Conservation (phyloP, 192 early-diverging fungal genomes). For the Backusella luteola region DNA sequence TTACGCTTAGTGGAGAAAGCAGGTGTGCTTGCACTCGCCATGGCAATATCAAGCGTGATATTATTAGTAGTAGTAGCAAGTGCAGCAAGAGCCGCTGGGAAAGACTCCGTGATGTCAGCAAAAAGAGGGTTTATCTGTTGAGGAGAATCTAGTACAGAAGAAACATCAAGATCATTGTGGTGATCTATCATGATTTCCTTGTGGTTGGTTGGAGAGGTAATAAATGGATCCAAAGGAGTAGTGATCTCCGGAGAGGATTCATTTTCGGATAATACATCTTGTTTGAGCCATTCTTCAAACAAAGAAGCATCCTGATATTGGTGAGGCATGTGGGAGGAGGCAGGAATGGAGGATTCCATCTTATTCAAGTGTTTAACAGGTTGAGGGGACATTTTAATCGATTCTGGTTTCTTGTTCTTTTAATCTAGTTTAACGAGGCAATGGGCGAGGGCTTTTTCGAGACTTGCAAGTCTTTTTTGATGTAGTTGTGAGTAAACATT, state of each 20-base stretch:
- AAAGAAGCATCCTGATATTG: slow-evolving; percentile 15
- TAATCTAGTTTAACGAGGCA: slow-evolving; percentile 7
- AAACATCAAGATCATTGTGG: slow-evolving; percentile 22
- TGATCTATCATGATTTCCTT: slow-evolving; percentile 9
- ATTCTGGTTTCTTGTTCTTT: neutral
- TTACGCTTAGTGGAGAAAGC: slow-evolving; percentile 5
- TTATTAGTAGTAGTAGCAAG: neutral
- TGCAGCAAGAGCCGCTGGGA: slow-evolving; percentile 16
- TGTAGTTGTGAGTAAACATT: slow-evolving; percentile 22
- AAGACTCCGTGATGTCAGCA: slow-evolving; percentile 5
- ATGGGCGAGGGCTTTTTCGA: slow-evolving; percentile 13
- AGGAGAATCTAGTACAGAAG: slow-evolving; percentile 25
- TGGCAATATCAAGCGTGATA: neutral
- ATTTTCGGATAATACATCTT: slow-evolving; percentile 35
- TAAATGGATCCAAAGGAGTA: slow-evolving; percentile 33
- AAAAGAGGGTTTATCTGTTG: slow-evolving; percentile 2
- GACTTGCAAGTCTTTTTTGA: slow-evolving; percentile 30
- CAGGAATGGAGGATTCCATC: neutral
- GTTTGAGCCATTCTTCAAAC: slow-evolving; percentile 50
- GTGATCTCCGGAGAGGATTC: slow-evolving; percentile 30
- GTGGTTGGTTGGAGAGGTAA: slow-evolving; percentile 22
- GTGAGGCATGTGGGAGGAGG: neutral
- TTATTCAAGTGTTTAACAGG: neutral
- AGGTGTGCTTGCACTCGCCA: neutral
- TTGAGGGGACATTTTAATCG: neutral